Base-by-base conservation (phyloP, 2,329 filamentous ascomycete species). In the Zopfia rhizophila region DNA sequence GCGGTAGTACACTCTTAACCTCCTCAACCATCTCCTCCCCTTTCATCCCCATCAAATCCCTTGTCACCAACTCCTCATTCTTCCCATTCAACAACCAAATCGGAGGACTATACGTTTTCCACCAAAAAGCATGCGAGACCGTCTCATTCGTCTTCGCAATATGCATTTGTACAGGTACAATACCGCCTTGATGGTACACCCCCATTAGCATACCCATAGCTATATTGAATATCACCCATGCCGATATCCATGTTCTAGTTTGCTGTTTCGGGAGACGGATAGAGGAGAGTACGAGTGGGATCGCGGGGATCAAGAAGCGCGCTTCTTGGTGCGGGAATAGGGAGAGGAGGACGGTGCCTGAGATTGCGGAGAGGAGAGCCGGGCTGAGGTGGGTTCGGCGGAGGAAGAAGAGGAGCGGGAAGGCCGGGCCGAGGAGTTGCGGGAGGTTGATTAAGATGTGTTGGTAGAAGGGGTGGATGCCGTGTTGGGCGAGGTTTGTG, bases 51-150 rank as follows among this genome's bases (percentile, higher is more conserved):
- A 91, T 91, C 14, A 91, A 76, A 61, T 92, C 89, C 48, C 79
- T 78, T 1, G 89, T 92, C 21, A 75, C 78, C n/a, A 91, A 72
- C 7, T 88, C 79, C 56, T 86, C 82, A 55, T 89, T 91, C 69
- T 88, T 89, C 41, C 87, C 86, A 55, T 91, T 87, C 5, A 92
- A 76, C 14, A 93, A 79, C 88, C 89, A 93, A 24, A 88, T 86
- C 0, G 89, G 89, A 13, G 89, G 89, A 66, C 86, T 89, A 66
- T 92, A 92, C 1, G 89, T 92, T 69, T 91, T 92, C 89, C 89
- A 93, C 89, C 89, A 93, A 38, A 89, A 78, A 3, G 86, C 87
- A 23, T 87, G 80, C 2, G 84, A 85, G 7, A 88, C 84, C 53
- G 88, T 57, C 14, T 68, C 86, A 4, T 83, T 79, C 55, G 89